These are phyloP conservation scores for Chrysoporthe cubensis DNA, from an alignment of 2,329 filamentous ascomycete species.

Conservation along the genomic window DNA sequence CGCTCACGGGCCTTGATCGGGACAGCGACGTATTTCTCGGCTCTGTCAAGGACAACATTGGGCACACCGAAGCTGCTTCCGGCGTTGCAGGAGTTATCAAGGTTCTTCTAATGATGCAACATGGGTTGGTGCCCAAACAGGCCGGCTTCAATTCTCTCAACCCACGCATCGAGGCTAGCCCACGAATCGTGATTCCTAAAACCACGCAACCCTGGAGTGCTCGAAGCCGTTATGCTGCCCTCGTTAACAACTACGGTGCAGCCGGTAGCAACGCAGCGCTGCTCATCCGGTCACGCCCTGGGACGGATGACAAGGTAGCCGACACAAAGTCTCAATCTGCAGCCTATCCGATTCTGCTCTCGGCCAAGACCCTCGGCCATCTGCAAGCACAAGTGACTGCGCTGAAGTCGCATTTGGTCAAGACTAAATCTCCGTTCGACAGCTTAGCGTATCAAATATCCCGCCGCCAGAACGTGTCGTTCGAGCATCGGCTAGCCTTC, in stretches of 20 bases:
- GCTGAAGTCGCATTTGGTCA: no score
- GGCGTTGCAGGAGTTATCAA: constrained; percentile 41
- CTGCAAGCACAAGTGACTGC: no score
- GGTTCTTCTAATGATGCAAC: constrained; percentile 38
- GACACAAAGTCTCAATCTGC: no score
- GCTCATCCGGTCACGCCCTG: constrained; percentile 13
- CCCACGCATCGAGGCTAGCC: constrained; percentile 34
- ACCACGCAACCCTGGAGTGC: constrained; percentile 35
- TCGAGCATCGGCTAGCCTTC: background rate
- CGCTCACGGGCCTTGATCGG: constrained; percentile 17
- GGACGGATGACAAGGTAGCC: background rate
- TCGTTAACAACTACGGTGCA: constrained; percentile 44
- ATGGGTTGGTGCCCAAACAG: constrained; percentile 34
- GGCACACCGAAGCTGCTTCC: constrained; percentile 38
- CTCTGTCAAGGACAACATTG: constrained; percentile 25
- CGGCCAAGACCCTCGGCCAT: constrained; percentile 26
- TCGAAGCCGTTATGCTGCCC: constrained; percentile 31
- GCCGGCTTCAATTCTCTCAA: constrained; percentile 36
- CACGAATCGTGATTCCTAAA: constrained; percentile 30
- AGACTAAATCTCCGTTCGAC: background rate
- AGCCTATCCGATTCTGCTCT: constrained; percentile 14
- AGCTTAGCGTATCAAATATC: constrained; percentile 24
- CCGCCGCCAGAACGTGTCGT: background rate
- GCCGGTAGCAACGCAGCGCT: constrained; percentile 41
- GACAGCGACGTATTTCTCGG: background rate